phyloP scores from a whole-genome alignment of 352 stramenopile genomes.

The Blastocystis sp. region DNA sequence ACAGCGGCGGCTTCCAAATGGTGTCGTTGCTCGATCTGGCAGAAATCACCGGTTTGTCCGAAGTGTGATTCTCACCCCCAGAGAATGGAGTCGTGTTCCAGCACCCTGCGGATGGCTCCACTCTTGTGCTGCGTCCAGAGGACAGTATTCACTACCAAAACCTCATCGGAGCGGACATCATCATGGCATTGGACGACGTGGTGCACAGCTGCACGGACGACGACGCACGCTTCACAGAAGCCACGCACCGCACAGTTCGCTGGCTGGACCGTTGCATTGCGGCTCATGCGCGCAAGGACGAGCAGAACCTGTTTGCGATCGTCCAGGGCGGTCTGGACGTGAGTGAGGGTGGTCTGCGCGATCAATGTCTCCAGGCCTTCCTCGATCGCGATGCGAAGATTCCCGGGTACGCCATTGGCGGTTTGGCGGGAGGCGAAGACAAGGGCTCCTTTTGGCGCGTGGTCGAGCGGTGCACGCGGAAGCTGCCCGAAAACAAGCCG shows the following conservation, averaged over 20 bases:
- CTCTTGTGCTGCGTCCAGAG: constrained; percentile 89
- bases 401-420: constrained; percentile 90
- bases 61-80: neutral
- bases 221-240: constrained; percentile 83
- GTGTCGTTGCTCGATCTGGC: constrained; percentile 89
- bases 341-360: constrained; percentile 81
- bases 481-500: constrained; percentile 86
- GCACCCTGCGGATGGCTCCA: constrained; percentile 83
- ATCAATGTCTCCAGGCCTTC: constrained; percentile 85
- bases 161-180: constrained; percentile 92
- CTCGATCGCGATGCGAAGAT: constrained; percentile 80
- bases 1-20: constrained; percentile 97
- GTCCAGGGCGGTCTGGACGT: constrained; percentile 90
- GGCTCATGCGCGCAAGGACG: constrained; percentile 77
- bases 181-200: constrained; percentile 96
- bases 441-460: constrained; percentile 90
- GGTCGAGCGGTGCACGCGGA: constrained; percentile 75
- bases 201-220: constrained; percentile 84
- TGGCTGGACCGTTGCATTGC: constrained; percentile 90
- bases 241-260: constrained; percentile 85
- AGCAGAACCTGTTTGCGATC: constrained; percentile 93
- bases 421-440: constrained; percentile 82
- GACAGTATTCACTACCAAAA: constrained; percentile 87
- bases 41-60: constrained; percentile 79
- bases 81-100: constrained; percentile 84